Evolutionary conservation across 2,329 filamentous ascomycete genomes (phyloP).

Genomic region (Penicillium nordicum): DNA sequence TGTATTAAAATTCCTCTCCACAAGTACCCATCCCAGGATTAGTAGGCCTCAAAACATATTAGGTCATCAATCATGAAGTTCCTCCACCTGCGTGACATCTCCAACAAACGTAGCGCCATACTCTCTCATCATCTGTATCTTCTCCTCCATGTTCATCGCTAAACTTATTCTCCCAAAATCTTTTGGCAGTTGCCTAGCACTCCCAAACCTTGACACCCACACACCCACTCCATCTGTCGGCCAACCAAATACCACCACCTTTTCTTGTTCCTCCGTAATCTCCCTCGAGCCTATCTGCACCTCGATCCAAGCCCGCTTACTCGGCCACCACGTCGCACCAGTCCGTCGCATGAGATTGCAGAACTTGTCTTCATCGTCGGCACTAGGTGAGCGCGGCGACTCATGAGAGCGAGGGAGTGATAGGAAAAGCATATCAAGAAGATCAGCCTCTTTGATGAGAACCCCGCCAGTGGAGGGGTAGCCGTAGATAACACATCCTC

Average conservation of each 20-base stretch:
- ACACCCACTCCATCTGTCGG: not conserved
- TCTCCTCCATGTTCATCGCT: not conserved
- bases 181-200: not conserved
- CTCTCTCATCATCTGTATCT: not conserved
- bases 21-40: no score
- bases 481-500: conserved; percentile 13
- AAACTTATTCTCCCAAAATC: not conserved
- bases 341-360: conserved; percentile 14
- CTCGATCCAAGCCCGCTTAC: not conserved
- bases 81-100: not conserved
- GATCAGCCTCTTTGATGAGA: conserved; percentile 13
- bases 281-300: no score
- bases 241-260: not conserved
- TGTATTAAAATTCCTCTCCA: no score
- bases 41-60: no score
- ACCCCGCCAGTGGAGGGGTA: conserved; percentile 16
- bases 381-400: conserved; percentile 4
- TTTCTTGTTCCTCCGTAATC: not conserved
- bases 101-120: not conserved
- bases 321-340: conserved; percentile 13
- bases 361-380: conserved; percentile 3
- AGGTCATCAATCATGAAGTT: not conserved
- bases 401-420: conserved; percentile 9
- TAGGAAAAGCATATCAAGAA: conserved; percentile 17
- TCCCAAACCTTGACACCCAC: not conserved